Evolutionary conservation across 2,329 filamentous ascomycete species (phyloP).

Genomic region (Beauveria rudraprayagi): DNA sequence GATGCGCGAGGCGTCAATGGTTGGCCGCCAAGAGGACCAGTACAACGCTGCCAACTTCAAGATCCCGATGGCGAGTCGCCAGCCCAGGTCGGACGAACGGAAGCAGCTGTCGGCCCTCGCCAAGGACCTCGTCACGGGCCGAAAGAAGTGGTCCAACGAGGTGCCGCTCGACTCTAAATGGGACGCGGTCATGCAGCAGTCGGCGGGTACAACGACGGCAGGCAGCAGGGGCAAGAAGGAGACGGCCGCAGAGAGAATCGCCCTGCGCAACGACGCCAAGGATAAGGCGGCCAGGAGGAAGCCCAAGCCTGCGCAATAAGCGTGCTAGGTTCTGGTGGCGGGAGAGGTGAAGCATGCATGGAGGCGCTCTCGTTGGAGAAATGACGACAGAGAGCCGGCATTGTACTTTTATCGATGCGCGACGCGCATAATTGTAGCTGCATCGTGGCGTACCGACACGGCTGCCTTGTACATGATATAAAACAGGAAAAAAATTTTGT

Average conservation of each 20-base stretch:
- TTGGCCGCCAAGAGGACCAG: constrained; percentile 30
- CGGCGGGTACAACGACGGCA: constrained; percentile 13
- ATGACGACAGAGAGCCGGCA: neutral
- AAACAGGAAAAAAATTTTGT: constrained; percentile 10
- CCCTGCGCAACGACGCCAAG: constrained; percentile 5
- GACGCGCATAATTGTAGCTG: constrained; percentile 12
- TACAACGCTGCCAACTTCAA: constrained; percentile 23
- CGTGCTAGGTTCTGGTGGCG: neutral
- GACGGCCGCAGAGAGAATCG: constrained; percentile 17
- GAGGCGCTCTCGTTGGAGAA: neutral
- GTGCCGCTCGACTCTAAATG: constrained; percentile 40
- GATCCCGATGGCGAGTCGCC: constrained; percentile 34
- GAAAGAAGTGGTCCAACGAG: constrained; percentile 51
- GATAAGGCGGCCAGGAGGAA: neutral
- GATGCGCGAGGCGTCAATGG: constrained; percentile 40
- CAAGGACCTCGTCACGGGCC: constrained; percentile 50
- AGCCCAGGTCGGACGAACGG: constrained; percentile 32
- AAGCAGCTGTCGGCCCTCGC: constrained; percentile 54
- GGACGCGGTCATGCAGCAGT: constrained; percentile 24
- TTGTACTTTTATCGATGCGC: constrained; percentile 12
- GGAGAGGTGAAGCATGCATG: neutral
- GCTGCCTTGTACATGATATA: constrained; percentile 16
- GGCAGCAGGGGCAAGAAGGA: neutral
- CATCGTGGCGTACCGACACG: constrained; percentile 4
- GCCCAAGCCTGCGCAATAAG: constrained; percentile 1